Evolutionary conservation across 768 basidiomycete genomes (phyloP), one percentile per base, ranked within the genome.

Genomic region (Pleurotus tuber-regium): DNA sequence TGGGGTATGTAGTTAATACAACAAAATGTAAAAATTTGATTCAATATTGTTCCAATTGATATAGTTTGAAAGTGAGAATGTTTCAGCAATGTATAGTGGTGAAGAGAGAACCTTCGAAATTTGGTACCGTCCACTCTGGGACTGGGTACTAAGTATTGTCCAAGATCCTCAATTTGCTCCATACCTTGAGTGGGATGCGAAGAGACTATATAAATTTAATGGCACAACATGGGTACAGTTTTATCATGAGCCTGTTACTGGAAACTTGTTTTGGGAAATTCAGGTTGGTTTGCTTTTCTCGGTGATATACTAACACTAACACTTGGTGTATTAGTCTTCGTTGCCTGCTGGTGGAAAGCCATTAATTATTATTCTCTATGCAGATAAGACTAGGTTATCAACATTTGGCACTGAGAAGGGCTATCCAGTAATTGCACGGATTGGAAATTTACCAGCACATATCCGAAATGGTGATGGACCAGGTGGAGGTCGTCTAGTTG

Each of bases 321-420:
- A 19, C 7, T 19, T 36, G 1, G 19, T 1, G 4, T 56, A 48
- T 18, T 53, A 60, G 57, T 36, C 38, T 23, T 2, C 50, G 42
- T 23, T 71, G 18, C 63, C 66, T 19, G 26, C 47, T n/a, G 54
- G 44, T 26, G 65, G 55, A 2, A 64, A 65, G 21, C 64, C 67
- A 0, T 54, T 71, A 14, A 53, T 55, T 4, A 62, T 69, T 23
- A 68, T 73, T 21, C 35, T 76, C 0, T 76, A 74, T 62, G 68
- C 73, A 4, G 72, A 76, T 56, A 74, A 75, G 43, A 64, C 67
- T 1, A 62, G 65, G 11, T 54, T 74, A 1, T 74, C 70, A 2
- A 62, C 65, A 2, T 74, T 74, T 58, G 68, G 72, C 0, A 68
- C 64, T 2, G 60, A 57, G 30, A 72, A 72, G 49, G 73, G 63